phyloP scores from a whole-genome alignment of 2,329 filamentous ascomycete genomes.

The Chaetomiaceae sp. region DNA sequence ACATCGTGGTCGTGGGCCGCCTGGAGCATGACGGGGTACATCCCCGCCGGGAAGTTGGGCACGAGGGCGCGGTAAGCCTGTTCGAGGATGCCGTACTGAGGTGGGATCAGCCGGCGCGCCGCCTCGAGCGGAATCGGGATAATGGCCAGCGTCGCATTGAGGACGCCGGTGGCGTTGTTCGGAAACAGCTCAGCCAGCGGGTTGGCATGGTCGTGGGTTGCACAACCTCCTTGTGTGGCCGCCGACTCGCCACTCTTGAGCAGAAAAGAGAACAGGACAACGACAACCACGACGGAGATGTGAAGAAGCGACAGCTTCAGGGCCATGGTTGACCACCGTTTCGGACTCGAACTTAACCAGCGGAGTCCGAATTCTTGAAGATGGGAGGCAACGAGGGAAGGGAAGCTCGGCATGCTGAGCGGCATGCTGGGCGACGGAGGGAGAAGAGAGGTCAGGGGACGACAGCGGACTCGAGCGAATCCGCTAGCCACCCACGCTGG shows the following conservation, averaged over 20 bases:
- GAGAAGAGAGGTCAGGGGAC: slow-evolving; percentile 3
- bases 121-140: slow-evolving; percentile 43
- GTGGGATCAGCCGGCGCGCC: slow-evolving; percentile 43
- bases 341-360: slow-evolving; percentile 15
- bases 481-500: slow-evolving; percentile 15
- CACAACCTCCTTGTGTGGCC: slow-evolving; percentile 11
- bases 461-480: slow-evolving; percentile 11
- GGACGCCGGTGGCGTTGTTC: slow-evolving; percentile 42
- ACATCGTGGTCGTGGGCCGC: slow-evolving; percentile 47
- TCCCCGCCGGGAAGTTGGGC: slow-evolving; percentile 42
- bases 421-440: slow-evolving; percentile 17
- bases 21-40: slow-evolving; percentile 48
- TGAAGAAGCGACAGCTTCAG: slow-evolving; percentile 18
- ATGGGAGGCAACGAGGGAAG: slow-evolving; percentile 13
- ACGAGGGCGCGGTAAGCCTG: slow-evolving; percentile 41
- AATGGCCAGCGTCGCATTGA: slow-evolving; percentile 48
- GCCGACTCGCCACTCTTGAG: slow-evolving; percentile 19
- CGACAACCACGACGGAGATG: slow-evolving; percentile 16
- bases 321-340: slow-evolving; percentile 18
- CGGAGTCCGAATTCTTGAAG: slow-evolving; percentile 10
- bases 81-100: slow-evolving; percentile 44
- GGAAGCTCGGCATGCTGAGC: slow-evolving; percentile 21
- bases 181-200: slow-evolving; percentile 42
- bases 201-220: slow-evolving; percentile 35
- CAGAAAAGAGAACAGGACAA: slow-evolving; percentile 19